phyloP scores from a whole-genome alignment of 257 asterid genomes.

The Plantago elongata region DNA sequence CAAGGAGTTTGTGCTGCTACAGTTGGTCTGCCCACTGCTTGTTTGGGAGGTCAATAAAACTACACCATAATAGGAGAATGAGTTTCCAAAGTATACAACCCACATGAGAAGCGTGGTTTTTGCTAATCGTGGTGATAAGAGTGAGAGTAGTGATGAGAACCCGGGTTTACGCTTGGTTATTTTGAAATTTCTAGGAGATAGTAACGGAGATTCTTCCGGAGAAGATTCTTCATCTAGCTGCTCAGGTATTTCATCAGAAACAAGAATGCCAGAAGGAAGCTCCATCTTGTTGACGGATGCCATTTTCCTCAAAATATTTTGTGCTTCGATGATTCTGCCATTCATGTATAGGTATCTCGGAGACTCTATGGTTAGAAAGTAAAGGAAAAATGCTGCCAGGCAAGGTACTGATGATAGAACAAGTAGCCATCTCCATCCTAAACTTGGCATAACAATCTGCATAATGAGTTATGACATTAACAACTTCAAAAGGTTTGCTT shows the following conservation, averaged over 20 bases:
- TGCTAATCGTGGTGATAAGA: slow-evolving; percentile 39
- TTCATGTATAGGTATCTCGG: slow-evolving; percentile 57
- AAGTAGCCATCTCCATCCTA: slow-evolving; percentile 88
- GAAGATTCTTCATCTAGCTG: slow-evolving; percentile 25
- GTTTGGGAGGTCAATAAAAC: slow-evolving; percentile 50
- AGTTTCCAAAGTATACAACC: slow-evolving; percentile 45
- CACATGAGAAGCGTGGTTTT: slow-evolving; percentile 58
- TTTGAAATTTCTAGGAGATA: slow-evolving; percentile 23
- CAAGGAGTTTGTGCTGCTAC: slow-evolving; percentile 17
- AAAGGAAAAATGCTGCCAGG: slow-evolving; percentile 47
- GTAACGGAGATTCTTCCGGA: slow-evolving; percentile 25
- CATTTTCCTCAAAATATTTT: slow-evolving; percentile 43
- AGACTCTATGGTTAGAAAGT: slow-evolving; percentile 52
- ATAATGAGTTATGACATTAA: not conserved
- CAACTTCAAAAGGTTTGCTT: too few species aligned
- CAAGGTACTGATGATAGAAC: slow-evolving; percentile 61
- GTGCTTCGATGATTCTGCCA: slow-evolving; percentile 44
- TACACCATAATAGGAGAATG: slow-evolving; percentile 52
- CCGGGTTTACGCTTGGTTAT: slow-evolving; percentile 21
- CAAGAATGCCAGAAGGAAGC: slow-evolving; percentile 56
- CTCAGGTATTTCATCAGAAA: slow-evolving; percentile 29
- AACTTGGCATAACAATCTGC: slow-evolving; percentile 55
- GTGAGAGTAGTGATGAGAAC: slow-evolving; percentile 31
- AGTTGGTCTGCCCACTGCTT: slow-evolving; percentile 37
- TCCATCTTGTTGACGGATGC: slow-evolving; percentile 39